Percentiles rank a stretch among this genome's conserved stretches.
phyloP scores from a whole-genome alignment of 73 alveolate genomes.

The Uronychia binucleata region DNA sequence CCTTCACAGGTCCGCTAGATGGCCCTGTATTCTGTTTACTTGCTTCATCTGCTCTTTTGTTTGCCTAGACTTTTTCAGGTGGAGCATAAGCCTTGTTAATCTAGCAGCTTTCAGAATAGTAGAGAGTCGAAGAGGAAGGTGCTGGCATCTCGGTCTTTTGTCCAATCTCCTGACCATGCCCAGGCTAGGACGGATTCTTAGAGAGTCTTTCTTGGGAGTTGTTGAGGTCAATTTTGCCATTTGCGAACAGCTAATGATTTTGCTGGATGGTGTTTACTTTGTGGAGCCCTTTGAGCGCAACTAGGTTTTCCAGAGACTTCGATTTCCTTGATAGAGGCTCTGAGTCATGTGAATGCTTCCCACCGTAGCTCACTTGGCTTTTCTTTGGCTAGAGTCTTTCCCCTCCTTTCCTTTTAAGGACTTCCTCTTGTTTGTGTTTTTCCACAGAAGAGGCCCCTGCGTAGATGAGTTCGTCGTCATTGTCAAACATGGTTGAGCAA shows the following conservation, averaged over 20 bases:
- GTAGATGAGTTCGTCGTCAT: background rate
- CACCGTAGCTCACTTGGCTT: background rate
- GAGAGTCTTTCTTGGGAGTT: background rate
- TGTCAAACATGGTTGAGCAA: background rate
- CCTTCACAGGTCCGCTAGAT: background rate
- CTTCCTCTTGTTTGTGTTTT: background rate
- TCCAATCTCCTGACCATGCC: background rate
- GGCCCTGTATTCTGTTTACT: too few relatives aligned
- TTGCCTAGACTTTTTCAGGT: background rate
- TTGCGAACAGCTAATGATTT: background rate
- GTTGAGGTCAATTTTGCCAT: background rate
- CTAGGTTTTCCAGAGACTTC: background rate
- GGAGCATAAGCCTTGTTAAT: background rate
- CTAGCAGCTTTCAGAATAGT: background rate
- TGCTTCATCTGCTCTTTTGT: too few relatives aligned
- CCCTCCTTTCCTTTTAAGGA: too few relatives aligned
- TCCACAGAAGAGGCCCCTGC: background rate
- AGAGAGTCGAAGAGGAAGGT: background rate
- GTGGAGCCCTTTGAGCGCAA: background rate
- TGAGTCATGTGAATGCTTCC: background rate
- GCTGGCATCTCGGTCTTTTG: background rate
- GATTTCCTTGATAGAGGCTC: background rate
- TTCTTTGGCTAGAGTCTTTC: too few relatives aligned
- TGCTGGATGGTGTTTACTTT: background rate
- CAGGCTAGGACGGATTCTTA: background rate